Percentiles rank a stretch among this genome's conserved stretches.
Conservation (phyloP, 1,284 basidiomycete species). For the Pyrrhoderma lamaoense region DNA sequence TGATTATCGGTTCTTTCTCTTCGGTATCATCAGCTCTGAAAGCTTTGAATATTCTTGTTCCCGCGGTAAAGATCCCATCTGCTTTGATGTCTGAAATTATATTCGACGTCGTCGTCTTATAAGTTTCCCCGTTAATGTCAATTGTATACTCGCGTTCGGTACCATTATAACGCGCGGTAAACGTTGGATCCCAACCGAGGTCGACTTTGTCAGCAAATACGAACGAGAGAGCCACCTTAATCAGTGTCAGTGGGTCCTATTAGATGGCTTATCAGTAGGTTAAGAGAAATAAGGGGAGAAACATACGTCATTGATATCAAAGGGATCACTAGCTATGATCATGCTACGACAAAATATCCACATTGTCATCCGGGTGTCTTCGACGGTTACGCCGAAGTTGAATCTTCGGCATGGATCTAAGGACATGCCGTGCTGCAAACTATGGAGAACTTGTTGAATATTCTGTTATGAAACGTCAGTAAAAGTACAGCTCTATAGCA, state of each 20-base stretch:
- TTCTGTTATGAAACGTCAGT: neutral
- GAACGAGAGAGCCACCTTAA: neutral
- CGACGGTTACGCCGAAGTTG: neutral
- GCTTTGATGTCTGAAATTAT: conserved; percentile 1
- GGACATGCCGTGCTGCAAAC: conserved; percentile 7
- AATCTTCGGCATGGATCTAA: neutral
- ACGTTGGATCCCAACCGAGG: conserved; percentile 2
- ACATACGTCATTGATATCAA: neutral
- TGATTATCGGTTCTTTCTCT: neutral
- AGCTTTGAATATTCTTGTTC: neutral
- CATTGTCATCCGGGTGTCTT: neutral
- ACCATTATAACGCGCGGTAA: neutral
- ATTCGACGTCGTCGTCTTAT: neutral
- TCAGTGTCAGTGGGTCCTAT: neutral
- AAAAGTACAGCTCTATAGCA: no score
- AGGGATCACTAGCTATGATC: neutral
- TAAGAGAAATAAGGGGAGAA: neutral
- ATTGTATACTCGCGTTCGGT: conserved; percentile 1
- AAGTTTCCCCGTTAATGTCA: neutral
- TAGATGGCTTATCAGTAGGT: neutral
- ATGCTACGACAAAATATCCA: neutral
- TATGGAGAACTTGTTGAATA: neutral
- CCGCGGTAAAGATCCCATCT: neutral
- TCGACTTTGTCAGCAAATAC: conserved; percentile 1
- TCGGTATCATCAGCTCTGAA: neutral